Evolutionary conservation across 1,284 basidiomycete species (phyloP).

Genomic region (Pisolithus thermaeus): DNA sequence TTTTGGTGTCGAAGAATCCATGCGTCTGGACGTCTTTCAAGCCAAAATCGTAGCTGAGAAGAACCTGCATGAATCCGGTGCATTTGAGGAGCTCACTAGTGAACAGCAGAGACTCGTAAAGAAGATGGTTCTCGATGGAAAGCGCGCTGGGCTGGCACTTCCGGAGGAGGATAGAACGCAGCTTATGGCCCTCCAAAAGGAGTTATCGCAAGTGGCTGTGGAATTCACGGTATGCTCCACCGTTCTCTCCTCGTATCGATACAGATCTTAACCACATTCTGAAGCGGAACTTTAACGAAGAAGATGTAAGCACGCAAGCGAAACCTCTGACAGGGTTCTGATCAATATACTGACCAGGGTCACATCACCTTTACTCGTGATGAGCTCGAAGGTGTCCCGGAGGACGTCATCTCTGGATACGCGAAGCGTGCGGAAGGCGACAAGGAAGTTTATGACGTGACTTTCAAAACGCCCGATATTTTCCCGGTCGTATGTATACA

Average conservation of each 20-base stretch:
- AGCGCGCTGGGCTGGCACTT: conserved; percentile 68
- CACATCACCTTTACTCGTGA: conserved; percentile 56
- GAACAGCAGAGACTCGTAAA: conserved; percentile 72
- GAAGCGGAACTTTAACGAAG: conserved; percentile 79
- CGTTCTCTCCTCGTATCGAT: not conserved
- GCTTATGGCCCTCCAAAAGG: conserved; percentile 58
- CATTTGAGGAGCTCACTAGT: conserved; percentile 50
- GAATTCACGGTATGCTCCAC: conserved; percentile 59
- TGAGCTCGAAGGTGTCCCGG: conserved; percentile 69
- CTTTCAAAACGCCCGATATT: conserved; percentile 69
- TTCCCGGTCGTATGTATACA: conserved; percentile 54
- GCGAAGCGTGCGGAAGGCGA: conserved; percentile 51
- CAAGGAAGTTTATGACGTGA: conserved; percentile 57
- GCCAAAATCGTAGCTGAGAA: conserved; percentile 65
- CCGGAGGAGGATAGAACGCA: conserved; percentile 55
- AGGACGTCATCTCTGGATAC: conserved; percentile 67
- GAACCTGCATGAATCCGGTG: conserved; percentile 54
- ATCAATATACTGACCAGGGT: conserved; percentile 33
- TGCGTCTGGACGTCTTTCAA: conserved; percentile 72
- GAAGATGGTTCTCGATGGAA: conserved; percentile 73
- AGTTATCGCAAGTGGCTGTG: conserved; percentile 63
- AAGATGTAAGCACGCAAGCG: conserved; percentile 43
- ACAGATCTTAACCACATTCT: not conserved
- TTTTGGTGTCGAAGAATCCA: conserved; percentile 64
- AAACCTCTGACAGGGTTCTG: not conserved